These are phyloP conservation scores for Penicillium sp. DNA, from an alignment of 2,329 filamentous ascomycete genomes.

Conservation along the genomic window DNA sequence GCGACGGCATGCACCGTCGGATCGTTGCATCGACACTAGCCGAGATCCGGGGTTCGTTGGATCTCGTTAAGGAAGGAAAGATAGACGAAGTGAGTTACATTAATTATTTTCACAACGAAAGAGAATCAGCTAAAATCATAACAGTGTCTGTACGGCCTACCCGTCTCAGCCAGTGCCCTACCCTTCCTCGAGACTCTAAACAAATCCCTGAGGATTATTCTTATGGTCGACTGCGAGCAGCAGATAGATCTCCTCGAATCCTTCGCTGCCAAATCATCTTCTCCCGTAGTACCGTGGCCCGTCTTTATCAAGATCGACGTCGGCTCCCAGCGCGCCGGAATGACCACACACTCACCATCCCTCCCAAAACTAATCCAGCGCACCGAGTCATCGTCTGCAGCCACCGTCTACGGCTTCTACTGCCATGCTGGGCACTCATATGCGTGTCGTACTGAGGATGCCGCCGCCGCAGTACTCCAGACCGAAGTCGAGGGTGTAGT, in stretches of 20 bases:
- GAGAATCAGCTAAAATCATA: background rate
- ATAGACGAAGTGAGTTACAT: conserved; percentile 38
- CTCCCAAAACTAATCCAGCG: conserved; percentile 13
- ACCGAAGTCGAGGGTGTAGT: conserved; percentile 20
- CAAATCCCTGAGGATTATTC: conserved; percentile 30
- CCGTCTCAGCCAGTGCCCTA: conserved; percentile 38
- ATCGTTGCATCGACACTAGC: conserved; percentile 44
- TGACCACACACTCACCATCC: conserved; percentile 12
- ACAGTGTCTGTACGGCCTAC: conserved; percentile 41
- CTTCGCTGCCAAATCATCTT: conserved; percentile 1
- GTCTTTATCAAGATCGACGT: conserved; percentile 29
- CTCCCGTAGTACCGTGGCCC: conserved; percentile 12
- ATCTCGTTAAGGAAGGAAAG: conserved; percentile 41
- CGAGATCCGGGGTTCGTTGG: conserved; percentile 41
- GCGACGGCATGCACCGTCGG: conserved; percentile 35
- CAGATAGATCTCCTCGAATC: conserved; percentile 23
- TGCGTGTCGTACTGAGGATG: conserved; percentile 22
- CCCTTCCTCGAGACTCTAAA: conserved; percentile 30
- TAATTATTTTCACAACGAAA: background rate
- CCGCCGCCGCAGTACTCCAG: conserved; percentile 18
- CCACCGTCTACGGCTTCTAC: conserved; percentile 22
- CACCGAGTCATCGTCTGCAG: conserved; percentile 14
- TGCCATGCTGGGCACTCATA: conserved; percentile 29
- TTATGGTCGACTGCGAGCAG: conserved; percentile 35
- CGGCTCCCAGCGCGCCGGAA: conserved; percentile 22